Percentiles rank a stretch among this genome's conserved stretches.
phyloP scores from a whole-genome alignment of 192 early-diverging fungal genomes.

The Paraglomus occultum region DNA sequence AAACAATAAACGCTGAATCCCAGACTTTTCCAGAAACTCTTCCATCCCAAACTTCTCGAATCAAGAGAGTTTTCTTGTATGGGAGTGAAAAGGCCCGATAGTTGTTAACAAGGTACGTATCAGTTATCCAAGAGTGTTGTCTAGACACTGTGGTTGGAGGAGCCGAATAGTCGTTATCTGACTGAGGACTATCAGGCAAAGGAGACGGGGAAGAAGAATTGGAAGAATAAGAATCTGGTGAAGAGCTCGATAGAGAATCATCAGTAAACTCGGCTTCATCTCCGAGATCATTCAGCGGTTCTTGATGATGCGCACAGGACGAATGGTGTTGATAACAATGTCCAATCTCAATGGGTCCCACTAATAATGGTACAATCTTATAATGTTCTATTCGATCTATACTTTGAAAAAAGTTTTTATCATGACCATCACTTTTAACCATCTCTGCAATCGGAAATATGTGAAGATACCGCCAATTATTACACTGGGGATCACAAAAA shows the following conservation, averaged over 20 bases:
- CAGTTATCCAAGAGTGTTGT: conserved; percentile 21
- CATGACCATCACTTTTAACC: neutral
- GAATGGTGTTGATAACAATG: neutral
- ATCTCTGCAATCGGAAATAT: conserved; percentile 15
- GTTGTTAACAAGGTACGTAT: conserved; percentile 21
- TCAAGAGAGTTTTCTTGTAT: conserved; percentile 19
- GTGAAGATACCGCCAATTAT: neutral
- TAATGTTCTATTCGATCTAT: too few relatives aligned
- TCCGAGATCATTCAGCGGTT: too few relatives aligned
- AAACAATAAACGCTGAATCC: conserved; percentile 26
- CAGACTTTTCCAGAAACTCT: conserved; percentile 30
- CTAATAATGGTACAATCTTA: conserved; percentile 19
- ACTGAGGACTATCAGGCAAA: neutral
- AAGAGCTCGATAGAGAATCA: neutral
- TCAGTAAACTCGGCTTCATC: neutral
- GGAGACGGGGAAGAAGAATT: neutral
- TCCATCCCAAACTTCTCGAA: conserved; percentile 28
- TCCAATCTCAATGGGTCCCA: conserved; percentile 19
- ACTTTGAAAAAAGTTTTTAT: too few relatives aligned
- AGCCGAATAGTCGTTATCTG: neutral
- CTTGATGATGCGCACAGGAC: conserved; percentile 17
- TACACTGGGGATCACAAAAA: too few relatives aligned
- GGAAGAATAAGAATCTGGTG: neutral
- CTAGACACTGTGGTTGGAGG: neutral
- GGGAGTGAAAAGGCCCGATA: conserved; percentile 15